Evolutionary conservation across 495 filamentous ascomycete genomes (phyloP), one percentile per base, ranked within the genome.

Genomic region (Aspergillus bertholletiae): DNA sequence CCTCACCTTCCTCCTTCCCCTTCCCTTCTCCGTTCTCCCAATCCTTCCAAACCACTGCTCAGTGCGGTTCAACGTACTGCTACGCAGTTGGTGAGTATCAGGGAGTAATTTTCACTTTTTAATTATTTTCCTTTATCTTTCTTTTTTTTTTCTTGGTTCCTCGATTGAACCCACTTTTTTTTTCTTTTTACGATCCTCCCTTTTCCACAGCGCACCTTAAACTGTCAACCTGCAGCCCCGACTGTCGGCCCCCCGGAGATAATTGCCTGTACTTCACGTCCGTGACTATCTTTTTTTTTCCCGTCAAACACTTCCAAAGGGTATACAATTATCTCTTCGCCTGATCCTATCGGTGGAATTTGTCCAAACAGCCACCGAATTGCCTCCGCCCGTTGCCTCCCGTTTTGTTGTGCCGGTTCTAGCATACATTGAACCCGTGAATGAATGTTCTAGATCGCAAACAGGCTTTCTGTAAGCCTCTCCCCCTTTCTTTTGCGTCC

Each of bases 71-170:
- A 43, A 54, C 58, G 56, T 65, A 62, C 65, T 62, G 63, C 60
- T 57, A 62, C 55, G 63, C 67, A 63, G 59, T 65, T 64, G 66
- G 58, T 59, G 27, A 58, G 58, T 54, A 56, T 55, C 41, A 53
- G 53, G 63, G 58, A 56, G 49, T 58, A 62, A 47, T 50, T 59
- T 46, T 53, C 55, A 13, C 52, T 51, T 52, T 40, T 59, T 37
- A 44, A 45, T 28, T 44, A 43, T 48, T 39, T 53, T 45, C n/a
- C 23, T 41, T 40, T 49, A 56, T 57, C 43, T 49, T 53, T 41
- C 24, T 37, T 57, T 46, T 56, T 57, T 53, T 22, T 22, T 34
- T 58, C 8, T 28, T 28, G n/a, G n/a, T 49, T 43, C 20, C 41
- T 48, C 53, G 7, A 47, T 50, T 41, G 26, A 24, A 28, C 50